Percentiles rank a stretch among this genome's conserved stretches.
Evolutionary conservation across 768 basidiomycete genomes (phyloP).

Genomic region (Mrakia blollopis): DNA sequence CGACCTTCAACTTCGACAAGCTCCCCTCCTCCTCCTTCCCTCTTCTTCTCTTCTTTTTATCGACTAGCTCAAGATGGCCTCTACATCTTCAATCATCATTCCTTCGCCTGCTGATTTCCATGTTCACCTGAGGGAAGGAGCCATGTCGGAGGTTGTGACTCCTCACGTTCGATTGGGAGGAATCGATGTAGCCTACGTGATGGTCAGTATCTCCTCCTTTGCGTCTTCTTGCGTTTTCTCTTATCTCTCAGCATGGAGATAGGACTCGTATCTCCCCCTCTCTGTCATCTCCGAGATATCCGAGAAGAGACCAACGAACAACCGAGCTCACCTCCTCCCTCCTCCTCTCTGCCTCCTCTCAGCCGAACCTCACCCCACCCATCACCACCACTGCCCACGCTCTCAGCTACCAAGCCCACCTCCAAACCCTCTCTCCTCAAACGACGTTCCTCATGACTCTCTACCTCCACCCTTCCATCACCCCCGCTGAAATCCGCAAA

Average conservation of each 20-base stretch:
- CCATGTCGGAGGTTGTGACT: constrained; percentile 72
- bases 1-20: not conserved
- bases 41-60: not conserved
- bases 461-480: constrained; percentile 86
- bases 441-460: constrained; percentile 92
- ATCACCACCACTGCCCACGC: constrained; percentile 77
- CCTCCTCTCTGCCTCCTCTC: not conserved
- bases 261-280: not conserved
- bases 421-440: constrained; percentile 67
- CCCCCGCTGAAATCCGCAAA: constrained; percentile 82
- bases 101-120: constrained; percentile 81
- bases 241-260: not conserved
- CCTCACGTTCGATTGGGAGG: constrained; percentile 88
- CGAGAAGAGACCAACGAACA: not conserved
- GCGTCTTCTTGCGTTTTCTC: not conserved
- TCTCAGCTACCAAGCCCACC: constrained; percentile 67
- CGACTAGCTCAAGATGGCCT: not conserved
- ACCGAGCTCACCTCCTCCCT: not conserved
- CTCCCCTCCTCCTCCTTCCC: not conserved
- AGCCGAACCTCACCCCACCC: constrained; percentile 92
- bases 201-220: constrained; percentile 57
- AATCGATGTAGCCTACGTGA: constrained; percentile 87
- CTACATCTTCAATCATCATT: constrained; percentile 22
- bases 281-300: not conserved
- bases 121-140: constrained; percentile 89